Conservation (phyloP, 2,329 filamentous ascomycete genomes). For the Penicillium sp. region DNA sequence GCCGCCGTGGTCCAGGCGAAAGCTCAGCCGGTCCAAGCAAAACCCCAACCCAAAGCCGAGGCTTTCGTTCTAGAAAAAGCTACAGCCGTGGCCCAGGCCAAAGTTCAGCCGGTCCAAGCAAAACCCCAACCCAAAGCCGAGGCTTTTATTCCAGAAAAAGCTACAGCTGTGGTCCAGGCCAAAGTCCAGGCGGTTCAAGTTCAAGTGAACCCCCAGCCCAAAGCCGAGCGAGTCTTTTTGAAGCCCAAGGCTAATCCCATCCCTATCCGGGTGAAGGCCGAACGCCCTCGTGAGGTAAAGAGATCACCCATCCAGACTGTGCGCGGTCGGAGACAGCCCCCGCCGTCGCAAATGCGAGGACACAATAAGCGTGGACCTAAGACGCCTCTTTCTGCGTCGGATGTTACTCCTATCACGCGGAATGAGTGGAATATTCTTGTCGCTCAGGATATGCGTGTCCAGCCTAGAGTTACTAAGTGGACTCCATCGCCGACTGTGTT, state of each 20-base stretch:
- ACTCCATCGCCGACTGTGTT: slow-evolving; percentile 36
- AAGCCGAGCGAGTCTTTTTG: not conserved
- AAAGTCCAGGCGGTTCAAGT: not conserved
- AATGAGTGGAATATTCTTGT: slow-evolving; percentile 45
- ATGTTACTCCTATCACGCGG: slow-evolving; percentile 44
- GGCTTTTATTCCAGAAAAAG: not conserved
- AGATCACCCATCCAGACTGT: slow-evolving; percentile 22
- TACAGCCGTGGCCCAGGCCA: not conserved
- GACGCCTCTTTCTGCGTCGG: slow-evolving; percentile 43
- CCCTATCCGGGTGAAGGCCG: not conserved
- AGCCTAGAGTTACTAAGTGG: slow-evolving; percentile 39
- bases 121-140: not conserved
- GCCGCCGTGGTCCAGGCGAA: not conserved
- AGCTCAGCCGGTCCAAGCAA: not conserved
- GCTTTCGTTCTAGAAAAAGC: not conserved
- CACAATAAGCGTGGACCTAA: slow-evolving; percentile 33
- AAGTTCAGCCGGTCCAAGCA: not conserved
- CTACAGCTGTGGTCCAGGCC: not conserved
- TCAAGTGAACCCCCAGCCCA: not conserved
- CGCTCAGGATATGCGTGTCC: slow-evolving; percentile 29
- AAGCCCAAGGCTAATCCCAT: slow-evolving; percentile 5
- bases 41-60: not conserved
- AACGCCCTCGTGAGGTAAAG: slow-evolving; percentile 2
- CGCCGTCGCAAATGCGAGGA: slow-evolving; percentile 17
- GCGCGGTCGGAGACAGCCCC: slow-evolving; percentile 24